phyloP scores from a whole-genome alignment of 805 yeast species.

The Candida tibetensis region DNA sequence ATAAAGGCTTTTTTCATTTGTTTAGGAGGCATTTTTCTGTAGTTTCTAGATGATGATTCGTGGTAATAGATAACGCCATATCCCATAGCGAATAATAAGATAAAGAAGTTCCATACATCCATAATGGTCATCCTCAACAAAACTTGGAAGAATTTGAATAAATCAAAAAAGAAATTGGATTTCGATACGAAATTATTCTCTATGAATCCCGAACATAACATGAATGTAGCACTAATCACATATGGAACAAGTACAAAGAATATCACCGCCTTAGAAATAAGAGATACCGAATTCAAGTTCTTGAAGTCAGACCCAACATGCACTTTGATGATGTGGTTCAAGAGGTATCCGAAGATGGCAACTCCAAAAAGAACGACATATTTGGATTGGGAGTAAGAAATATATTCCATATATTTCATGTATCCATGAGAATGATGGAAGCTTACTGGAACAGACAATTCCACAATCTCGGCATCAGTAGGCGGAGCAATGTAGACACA shows the following conservation, averaged over 20 bases:
- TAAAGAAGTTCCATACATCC: conserved; percentile 10
- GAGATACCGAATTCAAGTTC: conserved; percentile 25
- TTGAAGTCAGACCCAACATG: conserved; percentile 26
- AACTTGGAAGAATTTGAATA: conserved; percentile 1
- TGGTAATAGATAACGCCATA: conserved; percentile 33
- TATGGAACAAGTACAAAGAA: conserved; percentile 25
- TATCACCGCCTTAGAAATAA: conserved; percentile 26
- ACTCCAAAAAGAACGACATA: conserved; percentile 15
- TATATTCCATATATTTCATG: conserved; percentile 17
- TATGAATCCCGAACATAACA: conserved; percentile 2
- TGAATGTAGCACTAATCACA: conserved; percentile 3
- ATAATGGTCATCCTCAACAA: conserved; percentile 9
- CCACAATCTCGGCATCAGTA: conserved; percentile 8
- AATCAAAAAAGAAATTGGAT: conserved; percentile 1
- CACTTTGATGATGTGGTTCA: conserved; percentile 24
- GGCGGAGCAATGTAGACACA: conserved; percentile 32
- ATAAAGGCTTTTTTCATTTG: conserved; percentile 7
- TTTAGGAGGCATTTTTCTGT: conserved; percentile 20
- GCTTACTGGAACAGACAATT: conserved; percentile 17
- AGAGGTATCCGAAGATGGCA: conserved; percentile 18
- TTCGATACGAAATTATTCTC: conserved; percentile 13
- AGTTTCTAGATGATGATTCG: conserved; percentile 19
- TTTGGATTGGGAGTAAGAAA: conserved; percentile 14
- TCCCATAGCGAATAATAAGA: conserved; percentile 32
- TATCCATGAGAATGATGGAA: conserved; percentile 25